phyloP scores from a whole-genome alignment of 2,329 filamentous ascomycete species.

The Xylaria sp. region DNA sequence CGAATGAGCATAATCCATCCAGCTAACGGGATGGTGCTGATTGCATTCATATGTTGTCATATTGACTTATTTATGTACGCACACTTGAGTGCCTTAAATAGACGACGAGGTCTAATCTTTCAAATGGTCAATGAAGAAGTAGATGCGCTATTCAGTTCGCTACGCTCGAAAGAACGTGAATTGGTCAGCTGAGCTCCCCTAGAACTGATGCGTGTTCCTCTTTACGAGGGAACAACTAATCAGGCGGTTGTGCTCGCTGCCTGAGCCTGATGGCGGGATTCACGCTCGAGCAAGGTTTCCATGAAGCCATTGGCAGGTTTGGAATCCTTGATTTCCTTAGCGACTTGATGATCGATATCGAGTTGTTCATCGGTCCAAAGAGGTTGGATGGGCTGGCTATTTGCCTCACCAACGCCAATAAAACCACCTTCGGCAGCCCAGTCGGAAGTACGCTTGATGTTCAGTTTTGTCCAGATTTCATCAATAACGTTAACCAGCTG shows the following conservation, averaged over 20 bases:
- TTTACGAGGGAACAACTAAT: conserved; percentile 31
- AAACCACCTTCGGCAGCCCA: conserved; percentile 94
- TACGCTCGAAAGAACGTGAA: conserved; percentile 50
- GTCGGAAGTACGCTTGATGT: conserved; percentile 90
- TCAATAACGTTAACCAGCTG: conserved; percentile 87
- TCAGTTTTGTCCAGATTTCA: conserved; percentile 86
- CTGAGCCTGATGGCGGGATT: conserved; percentile 49
- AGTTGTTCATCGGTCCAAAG: conserved; percentile 94
- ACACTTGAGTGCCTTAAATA: conserved; percentile 27
- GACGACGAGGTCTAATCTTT: conserved; percentile 32
- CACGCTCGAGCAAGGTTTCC: conserved; percentile 68
- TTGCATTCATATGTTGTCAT: conserved; percentile 43
- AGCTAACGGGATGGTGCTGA: conserved; percentile 45
- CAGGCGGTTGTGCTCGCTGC: conserved; percentile 50
- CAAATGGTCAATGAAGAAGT: conserved; percentile 38
- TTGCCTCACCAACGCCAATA: conserved; percentile 86
- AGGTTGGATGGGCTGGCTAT: conserved; percentile 69
- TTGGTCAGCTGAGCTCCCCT: conserved; percentile 49
- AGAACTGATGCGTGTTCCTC: conserved; percentile 31
- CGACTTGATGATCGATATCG: conserved; percentile 71
- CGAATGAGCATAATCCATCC: conserved; percentile 47
- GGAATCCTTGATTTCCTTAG: conserved; percentile 67
- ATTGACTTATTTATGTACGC: conserved; percentile 34
- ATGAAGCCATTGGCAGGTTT: conserved; percentile 57
- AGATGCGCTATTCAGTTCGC: conserved; percentile 39